These are phyloP conservation scores for Fragaria vesca DNA, from an alignment of 306 rosid genomes.

Conservation along the genomic window DNA sequence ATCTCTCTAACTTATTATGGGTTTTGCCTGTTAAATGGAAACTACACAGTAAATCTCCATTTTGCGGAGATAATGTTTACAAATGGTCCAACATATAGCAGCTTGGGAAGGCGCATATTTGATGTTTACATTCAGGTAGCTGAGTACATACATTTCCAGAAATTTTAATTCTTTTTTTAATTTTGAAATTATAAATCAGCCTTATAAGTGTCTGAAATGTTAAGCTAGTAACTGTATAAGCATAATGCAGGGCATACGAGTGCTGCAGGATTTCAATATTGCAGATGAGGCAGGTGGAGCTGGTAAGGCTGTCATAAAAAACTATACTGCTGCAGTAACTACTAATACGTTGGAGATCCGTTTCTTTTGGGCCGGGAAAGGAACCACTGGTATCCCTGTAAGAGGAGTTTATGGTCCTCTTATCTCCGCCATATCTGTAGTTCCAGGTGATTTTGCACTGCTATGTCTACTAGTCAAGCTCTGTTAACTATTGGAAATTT, in stretches of 20 bases:
- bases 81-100: conserved; percentile 13
- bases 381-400: conserved; percentile 46
- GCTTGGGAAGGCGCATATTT: conserved; percentile 51
- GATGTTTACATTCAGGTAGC: conserved; percentile 41
- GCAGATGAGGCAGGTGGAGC: conserved; percentile 38
- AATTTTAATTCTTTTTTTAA: not conserved
- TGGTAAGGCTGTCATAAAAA: conserved; percentile 3
- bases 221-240: not conserved
- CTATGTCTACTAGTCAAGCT: conserved; percentile 35
- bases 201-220: not conserved
- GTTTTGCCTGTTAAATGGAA: conserved; percentile 35
- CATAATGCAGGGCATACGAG: conserved; percentile 33
- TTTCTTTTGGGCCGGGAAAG: conserved; percentile 66
- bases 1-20: conserved; percentile 47
- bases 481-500: not conserved
- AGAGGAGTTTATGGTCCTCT: conserved; percentile 64
- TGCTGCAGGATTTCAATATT: conserved; percentile 51
- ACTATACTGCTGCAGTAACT: conserved; percentile 8
- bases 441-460: conserved; percentile 41
- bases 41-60: conserved; percentile 33
- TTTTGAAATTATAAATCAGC: not conserved
- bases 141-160: not conserved
- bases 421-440: conserved; percentile 57
- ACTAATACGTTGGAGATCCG: conserved; percentile 41
- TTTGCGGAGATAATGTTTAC: conserved; percentile 43